Evolutionary conservation across 2,329 filamentous ascomycete genomes (phyloP), one percentile per base, ranked within the genome.

Genomic region (Chrysoporthe puriensis): DNA sequence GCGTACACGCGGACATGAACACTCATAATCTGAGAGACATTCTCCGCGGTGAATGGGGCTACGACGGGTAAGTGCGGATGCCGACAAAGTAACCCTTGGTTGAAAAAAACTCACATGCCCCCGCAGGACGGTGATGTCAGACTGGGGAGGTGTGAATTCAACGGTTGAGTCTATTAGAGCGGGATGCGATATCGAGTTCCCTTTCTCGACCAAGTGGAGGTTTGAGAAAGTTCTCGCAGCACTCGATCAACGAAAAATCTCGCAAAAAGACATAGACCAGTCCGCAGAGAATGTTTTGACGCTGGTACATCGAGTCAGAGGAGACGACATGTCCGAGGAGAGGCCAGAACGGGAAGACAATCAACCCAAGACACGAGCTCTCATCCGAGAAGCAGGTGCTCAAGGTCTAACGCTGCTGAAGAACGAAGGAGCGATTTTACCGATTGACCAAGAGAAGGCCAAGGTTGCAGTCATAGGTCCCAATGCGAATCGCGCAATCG

Each of bases 401-500:
- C 86, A 91, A 74, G 88, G 89, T 0, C 75, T 91, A 44, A 89
- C 87, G 0, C 78, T 91, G 5, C 77, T 91, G 66, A 91, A 91
- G 75, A 91, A 91, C 66, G 84, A 89, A 64, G 80, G 82, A 0
- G 77, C 75, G 2, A 77, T 89, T n/a, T 79, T 91, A 8, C 89
- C 89, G 0, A 84, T 91, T 68, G 81, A 84, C 69, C 76, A 81
- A 7, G 81, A 80, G 36, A 84, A 83, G 18, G 83, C 83, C 66
- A 90, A 84, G 74, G 83, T 91, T 66, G 89, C 88, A 3, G 83
- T 91, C 68, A 90, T 91, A 63, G 89, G 89, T 0, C 88, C 88
- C 1, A 91, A 91, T 70, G 88, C 88, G 26, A 89, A 90, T 74
- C 81, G 88, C 65, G 86, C 88, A 0, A 90, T 91, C 70, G 88